Evolutionary conservation across 2,329 filamentous ascomycete genomes (phyloP), one percentile per base, ranked within the genome.

Genomic region (Coleophoma eucalyptorum): DNA sequence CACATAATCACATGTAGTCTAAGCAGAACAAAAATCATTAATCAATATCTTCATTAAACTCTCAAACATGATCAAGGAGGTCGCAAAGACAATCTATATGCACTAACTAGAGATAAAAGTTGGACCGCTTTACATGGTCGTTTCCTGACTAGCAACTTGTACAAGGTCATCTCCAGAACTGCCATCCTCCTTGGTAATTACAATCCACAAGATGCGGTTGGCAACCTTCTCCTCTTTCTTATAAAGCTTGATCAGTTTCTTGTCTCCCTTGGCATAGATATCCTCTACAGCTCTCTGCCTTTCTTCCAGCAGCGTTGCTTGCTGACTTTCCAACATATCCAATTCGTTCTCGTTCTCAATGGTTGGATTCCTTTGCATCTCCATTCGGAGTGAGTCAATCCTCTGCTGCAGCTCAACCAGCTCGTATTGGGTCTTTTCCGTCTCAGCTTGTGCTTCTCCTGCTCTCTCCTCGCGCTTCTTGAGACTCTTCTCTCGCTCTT

Each of bases 121-220:
- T 26, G 26, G 5, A 2, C 26, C 26, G 6, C 21, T 26, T 26
- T 8, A 26, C 10, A 26, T 8, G 10, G 6, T 26, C 26, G 26
- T 26, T 5, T 26, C 26, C 26, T 26, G 26, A 26, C 26, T 26
- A 26, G 26, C 41, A 26, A 43, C 41, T 20, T 43, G 41, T 19
- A 43, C 16, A 18, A 43, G 41, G 10, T 48, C 48, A 21, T 49
- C 48, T 13, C 34, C 52, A 12, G 34, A 52, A 33, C n/a, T 50
- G 7, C 50, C 51, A 45, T 57, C 46, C 48, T 51, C 51, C 18
- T 41, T 59, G 3, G 50, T 55, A n/a, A 62, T 51, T 11, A 63
- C 56, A 46, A 63, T 45, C 58, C 61, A 65, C 13, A 58, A 44
- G 33, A 63, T 60, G 32, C 62, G 54, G 46, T 60, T 60, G 4